Evolutionary conservation across 345 rosid species (phyloP), one percentile per base, ranked within the genome.

Genomic region (Ailanthus altissimus): DNA sequence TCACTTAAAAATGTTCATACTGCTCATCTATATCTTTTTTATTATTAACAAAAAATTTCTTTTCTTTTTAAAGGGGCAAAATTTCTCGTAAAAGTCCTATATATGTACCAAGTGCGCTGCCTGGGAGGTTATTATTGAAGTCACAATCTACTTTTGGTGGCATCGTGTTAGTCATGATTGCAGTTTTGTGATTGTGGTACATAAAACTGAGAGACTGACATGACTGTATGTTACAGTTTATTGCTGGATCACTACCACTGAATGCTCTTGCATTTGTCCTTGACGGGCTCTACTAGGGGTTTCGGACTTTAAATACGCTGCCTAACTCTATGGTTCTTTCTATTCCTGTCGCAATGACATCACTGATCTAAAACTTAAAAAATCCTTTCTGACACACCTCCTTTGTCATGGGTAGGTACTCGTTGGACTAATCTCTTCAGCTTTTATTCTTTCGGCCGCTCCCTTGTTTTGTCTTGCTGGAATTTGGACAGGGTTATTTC

Each of bases 261-360:
- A 96, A 96, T 80, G 97, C 98, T 51, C 67, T 92, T 23, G 99
- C 99, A 15, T 96, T 96, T 60, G 93, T 96, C 72, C 73, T 92
- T 21, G 99, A 96, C 75, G 99, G 99, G 49, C 94, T 96, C 5
- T 96, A 93, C 59, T 93, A 93, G 99, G 97, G 50, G 99, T 89
- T 82, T 93, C 98, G 6, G 99, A 96, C 83, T 93, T 88, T 16
- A 93, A 87, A 83, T 93, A 88, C 85, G 97, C 99, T 50, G 94
- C 98, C 21, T 85, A n/a, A 90, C 83, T 89, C 99, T 50, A 93
- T 91, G 99, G 98, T 95, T 47, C 81, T 81, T 74, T 47, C 57
- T 81, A 8, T 73, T 53, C 64, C 67, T 71, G 8, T 66, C 74
- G 54, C 4, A 23, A 1, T 47, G 49, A 68, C 18, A 51, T 32